Evolutionary conservation across 2,329 filamentous ascomycete genomes (phyloP), one percentile per base, ranked within the genome.

Genomic region (Hypoxylon sp.): DNA sequence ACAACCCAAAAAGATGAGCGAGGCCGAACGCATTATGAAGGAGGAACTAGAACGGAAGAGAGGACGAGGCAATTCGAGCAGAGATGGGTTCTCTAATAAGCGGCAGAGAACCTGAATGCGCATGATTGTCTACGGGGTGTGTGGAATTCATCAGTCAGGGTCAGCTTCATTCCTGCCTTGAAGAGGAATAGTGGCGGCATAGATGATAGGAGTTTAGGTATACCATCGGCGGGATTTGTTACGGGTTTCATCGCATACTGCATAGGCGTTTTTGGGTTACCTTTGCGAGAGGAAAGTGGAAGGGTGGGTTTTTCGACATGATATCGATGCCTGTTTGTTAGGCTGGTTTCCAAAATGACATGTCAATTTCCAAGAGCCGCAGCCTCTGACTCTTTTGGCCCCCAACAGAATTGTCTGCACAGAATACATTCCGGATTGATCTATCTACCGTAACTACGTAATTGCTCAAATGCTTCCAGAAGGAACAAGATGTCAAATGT

Each of bases 1-100:
- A 64, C 85, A 85, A 56, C 89, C 88, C 1, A 93, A 91, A 82
- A 95, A 91, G 72, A 94, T 97, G 86, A 94, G 91, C 72, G 92
- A 96, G 74, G 90, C 89, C 2, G 93, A 94, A 78, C 85, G 90
- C 55, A 96, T 95, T 72, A 97, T 97, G 93, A 92, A 90, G 77
- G 90, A 91, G 71, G 91, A 94, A 73, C 84, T 92, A 77, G 90
- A 93, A 70, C 83, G 85, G 67, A 93, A 93, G 74, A 82, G 89
- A 57, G 78, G 82, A 32, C 80, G 86, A 49, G 84, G 82, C 8
- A 74, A 74, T 3, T 76, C 76, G 1, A 82, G 83, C 0, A 81
- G 81, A 54, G 79, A 78, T 17, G 82, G 81, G 7, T 64, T 79
- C 6, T 77, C 80, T 0, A 77, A 78, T 50, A 89, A 89, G 78